A percentile compares a stretch with the other conserved stretches of the same genome.
Conservation (phyloP, 2,329 filamentous ascomycete genomes). For the Trichoderma koningiopsis region DNA sequence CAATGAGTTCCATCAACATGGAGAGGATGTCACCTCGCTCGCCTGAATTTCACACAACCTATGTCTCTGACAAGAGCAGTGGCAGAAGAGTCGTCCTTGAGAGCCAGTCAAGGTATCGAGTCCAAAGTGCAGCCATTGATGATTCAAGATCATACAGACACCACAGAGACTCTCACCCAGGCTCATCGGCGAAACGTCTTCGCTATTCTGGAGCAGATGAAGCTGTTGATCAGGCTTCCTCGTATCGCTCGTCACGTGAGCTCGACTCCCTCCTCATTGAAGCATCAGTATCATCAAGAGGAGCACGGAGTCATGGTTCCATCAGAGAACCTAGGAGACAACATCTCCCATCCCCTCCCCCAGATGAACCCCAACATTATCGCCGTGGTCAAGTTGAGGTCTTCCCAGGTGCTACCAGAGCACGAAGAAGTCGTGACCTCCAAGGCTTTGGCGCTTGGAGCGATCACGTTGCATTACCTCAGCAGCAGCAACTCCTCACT, state of each 20-base stretch:
- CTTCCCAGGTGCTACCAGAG: not conserved
- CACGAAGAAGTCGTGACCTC: slow-evolving; percentile 7
- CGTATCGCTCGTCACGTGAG: slow-evolving; percentile 23
- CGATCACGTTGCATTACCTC: slow-evolving; percentile 7
- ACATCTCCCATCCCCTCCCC: slow-evolving; percentile 19
- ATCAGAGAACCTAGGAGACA: not conserved
- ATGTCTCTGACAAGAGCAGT: slow-evolving; percentile 6
- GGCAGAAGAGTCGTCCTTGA: not conserved
- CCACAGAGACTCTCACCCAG: slow-evolving; percentile 1
- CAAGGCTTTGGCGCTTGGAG: slow-evolving; percentile 25
- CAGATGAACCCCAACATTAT: slow-evolving; percentile 6
- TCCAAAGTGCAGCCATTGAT: not conserved
- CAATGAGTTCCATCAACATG: slow-evolving; percentile 19
- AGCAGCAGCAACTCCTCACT: not conserved
- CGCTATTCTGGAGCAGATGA: slow-evolving; percentile 10
- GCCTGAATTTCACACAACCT: not conserved
- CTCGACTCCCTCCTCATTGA: slow-evolving; percentile 6
- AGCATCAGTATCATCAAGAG: slow-evolving; percentile 9
- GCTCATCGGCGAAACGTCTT: not conserved
- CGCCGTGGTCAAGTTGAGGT: not conserved
- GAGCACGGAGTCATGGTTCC: not conserved
- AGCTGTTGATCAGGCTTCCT: slow-evolving; percentile 10
- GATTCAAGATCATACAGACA: not conserved
- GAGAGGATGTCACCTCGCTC: slow-evolving; percentile 16
- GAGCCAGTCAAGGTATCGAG: not conserved